Evolutionary conservation across 257 asterid genomes (phyloP), one percentile per base, ranked within the genome.

Genomic region (Osmanthus fragrans): DNA sequence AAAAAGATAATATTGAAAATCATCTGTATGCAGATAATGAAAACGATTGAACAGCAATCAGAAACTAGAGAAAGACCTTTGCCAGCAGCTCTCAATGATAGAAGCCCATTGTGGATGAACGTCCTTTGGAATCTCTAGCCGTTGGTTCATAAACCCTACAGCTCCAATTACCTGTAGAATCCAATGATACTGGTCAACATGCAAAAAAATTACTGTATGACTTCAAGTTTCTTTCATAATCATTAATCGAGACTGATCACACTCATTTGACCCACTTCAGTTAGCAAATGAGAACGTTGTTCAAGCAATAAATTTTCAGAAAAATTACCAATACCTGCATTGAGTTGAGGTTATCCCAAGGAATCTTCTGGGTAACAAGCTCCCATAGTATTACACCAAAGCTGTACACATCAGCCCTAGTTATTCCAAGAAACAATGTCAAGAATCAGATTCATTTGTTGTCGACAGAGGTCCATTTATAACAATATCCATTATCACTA

Each of bases 81-180:
- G 88, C 97, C 96, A 95, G 84, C 98, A 92, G 90, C 94, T 91
- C 87, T 90, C 94, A 19, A 93, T 90, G 71, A 95, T 76, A 30
- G 97, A 87, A 74, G 82, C 90, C 98, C 98, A 95, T 72, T 88
- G 88, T 4, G 96, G 91, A 78, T 95, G 93, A 30, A 89, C 86
- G 66, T 91, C 94, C 75, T 72, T 81, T 23, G 99, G 99, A 73
- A 93, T 86, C 72, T 95, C 97, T 65, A 93, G 87, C 54, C 92
- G 89, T 83, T 88, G 98, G 82, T 93, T 85, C 99, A 95, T 95
- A 86, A 95, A 95, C 29, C 98, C 99, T 82, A 95, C 98, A 42
- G 97, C 97, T 77, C 96, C 98, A 56, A 95, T 89, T 51, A 95
- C 98, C 99, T 95, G 89, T 60, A 73, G 71, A 65, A 78, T 77